These are phyloP conservation scores for Cladosporium sphaerospermum DNA, from an alignment of 2,329 filamentous ascomycete species.

Conservation along the genomic window DNA sequence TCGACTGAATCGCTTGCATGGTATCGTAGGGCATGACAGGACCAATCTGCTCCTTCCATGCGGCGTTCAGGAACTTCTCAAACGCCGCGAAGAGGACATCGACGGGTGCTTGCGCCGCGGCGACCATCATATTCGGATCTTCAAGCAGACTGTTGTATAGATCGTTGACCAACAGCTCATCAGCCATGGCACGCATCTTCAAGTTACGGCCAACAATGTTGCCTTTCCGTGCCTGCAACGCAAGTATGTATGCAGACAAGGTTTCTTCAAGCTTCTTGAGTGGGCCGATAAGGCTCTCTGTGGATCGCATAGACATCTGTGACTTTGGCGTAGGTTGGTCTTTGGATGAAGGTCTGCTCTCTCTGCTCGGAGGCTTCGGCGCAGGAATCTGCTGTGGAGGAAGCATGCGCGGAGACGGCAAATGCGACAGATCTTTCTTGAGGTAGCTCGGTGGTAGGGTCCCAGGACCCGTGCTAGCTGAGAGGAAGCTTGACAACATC, in stretches of 20 bases:
- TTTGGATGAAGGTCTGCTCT: slow-evolving; percentile 29
- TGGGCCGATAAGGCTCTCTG: slow-evolving; percentile 44
- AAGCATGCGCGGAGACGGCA: slow-evolving; percentile 21
- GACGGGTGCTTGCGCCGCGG: slow-evolving; percentile 66
- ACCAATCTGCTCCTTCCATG: slow-evolving; percentile 85
- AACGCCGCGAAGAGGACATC: slow-evolving; percentile 88
- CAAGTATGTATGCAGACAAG: slow-evolving; percentile 74
- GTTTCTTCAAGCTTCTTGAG: slow-evolving; percentile 74
- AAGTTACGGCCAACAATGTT: slow-evolving; percentile 76
- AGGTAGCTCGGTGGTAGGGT: slow-evolving; percentile 23
- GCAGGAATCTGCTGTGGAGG: slow-evolving; percentile 25
- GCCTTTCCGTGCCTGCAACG: slow-evolving; percentile 77
- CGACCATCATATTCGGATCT: slow-evolving; percentile 70
- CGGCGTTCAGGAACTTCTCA: slow-evolving; percentile 83
- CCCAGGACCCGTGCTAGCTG: slow-evolving; percentile 54
- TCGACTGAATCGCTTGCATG: slow-evolving; percentile 67
- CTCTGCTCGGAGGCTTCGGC: slow-evolving; percentile 32
- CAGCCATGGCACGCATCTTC: slow-evolving; percentile 61
- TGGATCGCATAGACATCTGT: slow-evolving; percentile 52
- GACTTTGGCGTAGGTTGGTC: slow-evolving; percentile 26
- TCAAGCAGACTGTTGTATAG: slow-evolving; percentile 85
- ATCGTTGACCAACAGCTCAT: slow-evolving; percentile 79
- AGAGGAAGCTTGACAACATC: slow-evolving; percentile 67
- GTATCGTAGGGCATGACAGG: slow-evolving; percentile 68
- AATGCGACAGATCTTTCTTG: slow-evolving; percentile 23